Evolutionary conservation across 1,139 yeast species (phyloP), one percentile per base, ranked within the genome.

Genomic region (Suhomyces bolitotheri): DNA sequence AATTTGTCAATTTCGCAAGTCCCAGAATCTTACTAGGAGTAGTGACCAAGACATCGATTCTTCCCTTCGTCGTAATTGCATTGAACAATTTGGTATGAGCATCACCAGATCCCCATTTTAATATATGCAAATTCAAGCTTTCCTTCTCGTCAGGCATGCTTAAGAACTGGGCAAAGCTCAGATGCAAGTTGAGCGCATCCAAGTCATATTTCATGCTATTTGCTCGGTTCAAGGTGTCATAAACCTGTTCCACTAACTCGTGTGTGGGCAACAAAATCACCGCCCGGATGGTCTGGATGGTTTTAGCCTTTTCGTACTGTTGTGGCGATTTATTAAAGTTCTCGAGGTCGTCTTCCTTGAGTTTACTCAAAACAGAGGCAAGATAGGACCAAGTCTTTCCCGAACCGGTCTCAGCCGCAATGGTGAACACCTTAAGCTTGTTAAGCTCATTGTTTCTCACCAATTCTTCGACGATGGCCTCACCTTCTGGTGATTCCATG

Each of bases 351-450:
- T 76, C 79, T 43, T 82, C 80, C 47, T 74, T 78, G 49, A 87
- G 64, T 45, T 76, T 78, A 35, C 88, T 83, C 33, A 90, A 49
- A 25, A 90, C 47, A 0, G 96, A 89, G 0, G 86, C 78, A 41
- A 90, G 58, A 54, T 90, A 92, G 0, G 97, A 89, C 80, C 96
- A 79, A 0, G 98, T 92, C 57, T 92, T 92, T 7, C 98, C 97
- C 0, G 95, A 83, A 0, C 97, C 98, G 0, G 98, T 92, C 56
- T 92, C 97, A 2, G 97, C 96, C 2, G 97, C 97, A 39, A 92
- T 60, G 3, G 95, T 79, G 62, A 80, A 88, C 0, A 83, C 73
- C 47, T 80, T 80, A 27, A 80, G 59, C 40, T 72, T 67, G 12
- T 56, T 60, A 19, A 40, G 39, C 42, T 65, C 68, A 38, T 69